Base-by-base conservation (phyloP, 805 yeast species). In the Priceomyces medius region DNA sequence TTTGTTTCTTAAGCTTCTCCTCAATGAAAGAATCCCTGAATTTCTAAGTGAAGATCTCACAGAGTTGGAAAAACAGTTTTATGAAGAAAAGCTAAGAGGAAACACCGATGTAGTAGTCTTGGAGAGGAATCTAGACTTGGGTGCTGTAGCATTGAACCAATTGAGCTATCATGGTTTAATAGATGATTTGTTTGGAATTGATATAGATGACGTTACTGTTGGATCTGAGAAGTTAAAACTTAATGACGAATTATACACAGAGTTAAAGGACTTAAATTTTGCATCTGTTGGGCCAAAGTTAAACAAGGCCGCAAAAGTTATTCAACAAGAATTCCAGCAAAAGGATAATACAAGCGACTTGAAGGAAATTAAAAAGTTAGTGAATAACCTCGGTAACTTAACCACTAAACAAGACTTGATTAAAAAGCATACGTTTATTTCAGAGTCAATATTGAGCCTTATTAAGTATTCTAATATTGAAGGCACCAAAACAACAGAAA, bases 131-230 rank as follows among this genome's bases (percentile, higher is more conserved):
- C 59, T 83, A 20, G 99, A 91, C 62, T 73, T 78, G 32, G 59
- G 85, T 3, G 79, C 95, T 1, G 83, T 88, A 1, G 53, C 88
- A 8, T 63, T 88, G 41, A 79, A 81, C 19, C 97, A 90, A 53
- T 63, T 90, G 51, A 85, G 88, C 2, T 91, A 90, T 58, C 70
- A 77, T 13, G 99, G 98, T 0, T 67, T 93, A 12, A 67, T 89
- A 16, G 90, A 86, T 57, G 97, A 90, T 51, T 58, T 80, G 9
- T 72, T 80, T 49, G 79, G 76, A 3, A 64, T 83, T 4, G 67
- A 73, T 10, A 56, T 71, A 9, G 74, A 73, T 45, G 65, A 52
- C 3, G 51, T 63, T 5, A 51, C 51, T 31, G 34, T 56, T 1
- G 47, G 46, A 3, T 47, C 46, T 13, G 48, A 45, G 12, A 50